Base-by-base conservation (phyloP, 2,329 filamentous ascomycete genomes). In the Botrytis fragariae region DNA sequence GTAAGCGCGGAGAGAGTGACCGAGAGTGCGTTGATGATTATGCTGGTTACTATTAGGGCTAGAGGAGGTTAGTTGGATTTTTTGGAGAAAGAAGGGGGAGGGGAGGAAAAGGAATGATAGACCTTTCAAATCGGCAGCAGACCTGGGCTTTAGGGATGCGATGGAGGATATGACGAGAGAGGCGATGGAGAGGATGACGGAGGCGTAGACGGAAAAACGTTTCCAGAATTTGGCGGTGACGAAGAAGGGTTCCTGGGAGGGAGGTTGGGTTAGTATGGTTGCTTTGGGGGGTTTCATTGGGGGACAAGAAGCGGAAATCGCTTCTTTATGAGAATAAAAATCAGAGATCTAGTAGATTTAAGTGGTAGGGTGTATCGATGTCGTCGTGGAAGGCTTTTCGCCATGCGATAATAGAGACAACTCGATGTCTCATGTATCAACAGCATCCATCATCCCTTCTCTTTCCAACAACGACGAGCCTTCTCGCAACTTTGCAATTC, bases 201-300 rank as follows among this genome's bases (percentile, higher is more conserved):
- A 77, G 1, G 74, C 32, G 29, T 74, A 63, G 37, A 79, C 78
- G 0, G 75, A 75, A 73, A 78, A 75, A 10, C 78, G 77, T 74
- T 79, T 79, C 76, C 77, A 78, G 74, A 79, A 78, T 54, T 37
- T 72, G 4, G 75, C 76, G 8, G 77, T 78, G 8, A 74, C 22
- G 54, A 74, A 77, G n/a, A 72, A 76, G 9, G 74, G 72, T 64
- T 65, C 65, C 74, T 77, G 29, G 8, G 44, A 25, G 37, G 3
- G 14, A 7, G n/a, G 9, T 0, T 42, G 37, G 10, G n/a, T 69
- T 42, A 69, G 48, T 14, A 3, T 7, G 12, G 10, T 48, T 42
- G 51, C 16, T 51, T 51, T 51, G 25, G 12, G 25, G 14, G 48
- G 25, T 2, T 16, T n/a, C 3, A n/a, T 51, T 0, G 1, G 25